Evolutionary conservation across 2,329 filamentous ascomycete genomes (phyloP), one percentile per base, ranked within the genome.

Genomic region (Fusarium decemcellulare): DNA sequence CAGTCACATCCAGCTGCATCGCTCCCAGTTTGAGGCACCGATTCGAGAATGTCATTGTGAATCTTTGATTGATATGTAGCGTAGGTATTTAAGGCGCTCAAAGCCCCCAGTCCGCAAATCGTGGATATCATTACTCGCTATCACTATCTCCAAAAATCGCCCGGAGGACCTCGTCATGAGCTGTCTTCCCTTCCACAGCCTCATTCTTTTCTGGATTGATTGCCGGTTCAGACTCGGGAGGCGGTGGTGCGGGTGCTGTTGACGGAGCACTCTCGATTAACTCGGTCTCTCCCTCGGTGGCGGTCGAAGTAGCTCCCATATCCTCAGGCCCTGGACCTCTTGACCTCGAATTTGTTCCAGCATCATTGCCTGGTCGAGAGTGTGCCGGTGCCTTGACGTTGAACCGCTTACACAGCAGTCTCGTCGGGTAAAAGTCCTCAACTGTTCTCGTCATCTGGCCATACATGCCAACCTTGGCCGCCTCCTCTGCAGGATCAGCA

Each of bases 91-190:
- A 12, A 50, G 34, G 16, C 10, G 5, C n/a, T 37, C 47, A 23
- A 30, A 5, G 5, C 32, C 27, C 3, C 18, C 30, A 42, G 14
- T 4, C 23, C 8, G 15, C 18, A 16, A 30, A 42, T 36, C 10
- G 12, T 52, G 29, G 56, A 59, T 52, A 47, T 63, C 58, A 53
- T 64, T 67, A 77, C 59, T 93, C 91, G 72, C 93, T 92, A 69
- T 92, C 91, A 75, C 92, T 92, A 77, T 94, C 93, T 7, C 95
- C 95, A 86, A 98, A 98, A 32, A 98, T 94, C n/a, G 94, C 93
- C 72, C 89, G 93, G 74, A 98, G 94, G 0, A 98, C 91, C 44
- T 92, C 93, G 51, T 95, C 93, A 15, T 92, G 90, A 1, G 94
- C 93, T 57, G 89, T 87, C 73, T 90, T 85, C 0, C 87, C 91